A percentile compares a stretch with the other conserved stretches of the same genome.
These are phyloP conservation scores for Sporothrix globosa DNA, from an alignment of 2,329 filamentous ascomycete species.

Conservation along the genomic window DNA sequence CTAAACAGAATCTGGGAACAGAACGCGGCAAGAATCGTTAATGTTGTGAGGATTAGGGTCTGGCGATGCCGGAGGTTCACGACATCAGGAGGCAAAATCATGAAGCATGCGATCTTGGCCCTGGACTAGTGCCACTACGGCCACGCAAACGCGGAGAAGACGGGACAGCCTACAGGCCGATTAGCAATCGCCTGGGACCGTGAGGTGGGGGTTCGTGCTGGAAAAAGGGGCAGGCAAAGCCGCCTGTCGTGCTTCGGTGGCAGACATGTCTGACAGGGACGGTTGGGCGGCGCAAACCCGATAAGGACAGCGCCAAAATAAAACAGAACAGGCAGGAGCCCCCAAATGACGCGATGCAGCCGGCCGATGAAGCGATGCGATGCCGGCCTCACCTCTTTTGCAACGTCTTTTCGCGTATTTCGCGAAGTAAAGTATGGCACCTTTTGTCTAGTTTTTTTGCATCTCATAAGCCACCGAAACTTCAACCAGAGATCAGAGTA, in stretches of 20 bases:
- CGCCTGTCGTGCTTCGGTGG: not conserved
- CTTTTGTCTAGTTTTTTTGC: not conserved
- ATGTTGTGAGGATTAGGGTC: not conserved
- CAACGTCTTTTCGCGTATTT: not conserved
- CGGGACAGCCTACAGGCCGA: not conserved
- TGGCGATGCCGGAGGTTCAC: conserved; percentile 5
- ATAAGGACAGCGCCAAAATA: not conserved
- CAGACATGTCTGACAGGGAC: not conserved
- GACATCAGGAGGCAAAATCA: not conserved
- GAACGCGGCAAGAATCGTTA: not conserved
- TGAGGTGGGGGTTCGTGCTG: not conserved
- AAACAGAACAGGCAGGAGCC: not conserved
- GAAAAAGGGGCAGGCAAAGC: not conserved
- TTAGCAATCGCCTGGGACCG: conserved; percentile 10
- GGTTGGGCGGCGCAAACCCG: not conserved
- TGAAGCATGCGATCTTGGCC: conserved; percentile 6
- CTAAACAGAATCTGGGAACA: not conserved
- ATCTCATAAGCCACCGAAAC: not conserved
- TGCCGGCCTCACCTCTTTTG: not conserved
- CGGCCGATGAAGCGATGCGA: conserved; percentile 31
- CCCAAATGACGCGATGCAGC: conserved; percentile 31
- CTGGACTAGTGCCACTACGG: not conserved
- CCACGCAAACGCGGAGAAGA: conserved; percentile 5
- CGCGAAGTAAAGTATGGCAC: not conserved
- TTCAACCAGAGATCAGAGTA: not conserved